phyloP scores from a whole-genome alignment of 2,329 filamentous ascomycete genomes.

The Stemphylium lycopersici region DNA sequence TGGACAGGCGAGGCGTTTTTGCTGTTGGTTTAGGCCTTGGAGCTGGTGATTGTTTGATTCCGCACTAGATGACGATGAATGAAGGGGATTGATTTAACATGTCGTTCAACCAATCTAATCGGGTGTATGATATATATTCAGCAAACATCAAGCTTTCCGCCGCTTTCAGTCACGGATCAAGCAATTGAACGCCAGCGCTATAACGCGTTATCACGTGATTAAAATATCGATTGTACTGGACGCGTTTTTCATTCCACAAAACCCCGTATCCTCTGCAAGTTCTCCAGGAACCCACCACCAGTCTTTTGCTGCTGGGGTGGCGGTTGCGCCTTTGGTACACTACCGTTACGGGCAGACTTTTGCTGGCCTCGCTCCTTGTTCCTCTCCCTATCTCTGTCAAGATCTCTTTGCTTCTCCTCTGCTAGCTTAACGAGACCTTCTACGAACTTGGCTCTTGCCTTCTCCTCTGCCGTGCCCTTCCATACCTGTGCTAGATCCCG shows the following conservation, averaged over 20 bases:
- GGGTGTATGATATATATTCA: too few species aligned
- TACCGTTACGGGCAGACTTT: slow-evolving; percentile 32
- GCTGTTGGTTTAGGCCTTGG: not conserved
- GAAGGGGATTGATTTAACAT: not conserved
- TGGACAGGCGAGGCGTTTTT: slow-evolving; percentile 9
- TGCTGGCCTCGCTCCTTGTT: slow-evolving; percentile 24
- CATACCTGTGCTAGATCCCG: slow-evolving; percentile 80
- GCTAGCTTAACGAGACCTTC: slow-evolving; percentile 81
- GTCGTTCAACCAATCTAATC: too few species aligned
- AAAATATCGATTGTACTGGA: not conserved
- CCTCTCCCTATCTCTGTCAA: slow-evolving; percentile 49
- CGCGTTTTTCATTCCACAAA: slow-evolving; percentile 32
- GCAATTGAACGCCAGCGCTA: not conserved
- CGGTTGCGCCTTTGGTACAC: slow-evolving; percentile 22
- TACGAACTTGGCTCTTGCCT: slow-evolving; percentile 79
- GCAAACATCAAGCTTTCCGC: too few species aligned
- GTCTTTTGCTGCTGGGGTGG: slow-evolving; percentile 31
- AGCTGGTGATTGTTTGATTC: slow-evolving; percentile 1
- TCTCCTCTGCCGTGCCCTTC: slow-evolving; percentile 96
- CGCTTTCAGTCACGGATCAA: not conserved
- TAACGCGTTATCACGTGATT: slow-evolving; percentile 22
- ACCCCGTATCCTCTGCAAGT: slow-evolving; percentile 46
- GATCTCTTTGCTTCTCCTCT: slow-evolving; percentile 68
- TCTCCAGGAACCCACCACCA: slow-evolving; percentile 46
- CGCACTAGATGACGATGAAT: slow-evolving; percentile 6